A percentile compares a stretch with the other conserved stretches of the same genome.
Conservation (phyloP, 1,284 basidiomycete species). For the Afroboletus lepidellus region DNA sequence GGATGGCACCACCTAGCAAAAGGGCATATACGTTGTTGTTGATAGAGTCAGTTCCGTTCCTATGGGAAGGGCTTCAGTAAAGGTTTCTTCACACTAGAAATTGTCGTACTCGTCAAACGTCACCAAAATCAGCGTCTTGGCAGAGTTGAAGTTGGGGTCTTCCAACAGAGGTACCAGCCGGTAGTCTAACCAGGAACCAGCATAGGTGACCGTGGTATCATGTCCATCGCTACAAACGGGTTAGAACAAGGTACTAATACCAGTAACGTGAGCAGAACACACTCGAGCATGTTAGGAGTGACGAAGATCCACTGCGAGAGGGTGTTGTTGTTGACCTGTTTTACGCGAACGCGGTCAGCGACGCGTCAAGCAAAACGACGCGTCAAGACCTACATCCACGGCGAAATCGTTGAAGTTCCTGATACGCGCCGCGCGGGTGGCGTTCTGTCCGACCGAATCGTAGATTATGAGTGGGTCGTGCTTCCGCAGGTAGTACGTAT, state of each 20-base stretch:
- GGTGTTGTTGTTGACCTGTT: slow-evolving; percentile 36
- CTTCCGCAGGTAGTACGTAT: slow-evolving; percentile 56
- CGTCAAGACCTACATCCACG: background rate
- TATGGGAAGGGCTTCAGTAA: slow-evolving; percentile 21
- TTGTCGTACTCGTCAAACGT: slow-evolving; percentile 47
- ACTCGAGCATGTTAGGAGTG: slow-evolving; percentile 54
- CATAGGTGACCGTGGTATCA: slow-evolving; percentile 56
- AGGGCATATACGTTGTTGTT: slow-evolving; percentile 51
- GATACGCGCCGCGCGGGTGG: too few species aligned
- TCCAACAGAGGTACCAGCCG: slow-evolving; percentile 55
- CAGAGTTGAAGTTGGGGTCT: slow-evolving; percentile 47
- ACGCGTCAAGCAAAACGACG: slow-evolving; percentile 12
- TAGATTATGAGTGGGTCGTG: slow-evolving; percentile 54
- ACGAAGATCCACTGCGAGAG: slow-evolving; percentile 64
- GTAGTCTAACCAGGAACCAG: slow-evolving; percentile 47
- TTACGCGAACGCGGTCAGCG: slow-evolving; percentile 17
- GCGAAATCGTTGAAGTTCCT: slow-evolving; percentile 58
- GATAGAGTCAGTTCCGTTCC: slow-evolving; percentile 45
- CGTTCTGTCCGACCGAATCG: slow-evolving; percentile 45
- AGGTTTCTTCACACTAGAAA: background rate
- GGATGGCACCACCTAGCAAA: slow-evolving; percentile 54
- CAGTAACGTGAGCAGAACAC: background rate
- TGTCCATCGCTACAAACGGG: slow-evolving; percentile 38
- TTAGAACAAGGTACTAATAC: slow-evolving; percentile 41
- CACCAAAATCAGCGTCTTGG: slow-evolving; percentile 52